Percentiles rank a stretch among this genome's conserved stretches.
phyloP scores from a whole-genome alignment of 352 stramenopile genomes.

The Globisporangium cederbergense region DNA sequence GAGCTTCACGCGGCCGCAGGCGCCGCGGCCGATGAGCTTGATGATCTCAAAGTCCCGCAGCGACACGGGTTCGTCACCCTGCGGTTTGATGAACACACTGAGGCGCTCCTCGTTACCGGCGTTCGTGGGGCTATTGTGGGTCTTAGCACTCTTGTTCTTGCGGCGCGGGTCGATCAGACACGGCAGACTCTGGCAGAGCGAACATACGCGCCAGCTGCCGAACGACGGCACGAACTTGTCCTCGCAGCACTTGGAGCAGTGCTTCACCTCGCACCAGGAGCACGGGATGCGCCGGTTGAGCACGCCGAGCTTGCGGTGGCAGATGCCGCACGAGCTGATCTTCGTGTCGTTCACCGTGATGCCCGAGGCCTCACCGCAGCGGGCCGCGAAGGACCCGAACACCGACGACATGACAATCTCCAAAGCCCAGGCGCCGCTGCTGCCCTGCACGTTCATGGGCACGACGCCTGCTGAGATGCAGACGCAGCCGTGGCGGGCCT shows the following conservation, averaged over 20 bases:
- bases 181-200: constrained; percentile 70
- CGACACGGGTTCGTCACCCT: constrained; percentile 52
- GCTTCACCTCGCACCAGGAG: constrained; percentile 85
- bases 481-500: constrained; percentile 70
- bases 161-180: constrained; percentile 77
- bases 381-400: constrained; percentile 76
- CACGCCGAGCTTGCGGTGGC: constrained; percentile 76
- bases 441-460: constrained; percentile 59
- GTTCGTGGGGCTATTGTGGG: constrained; percentile 52
- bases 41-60: constrained; percentile 96
- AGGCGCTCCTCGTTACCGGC: constrained; percentile 44
- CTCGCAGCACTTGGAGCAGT: constrained; percentile 81
- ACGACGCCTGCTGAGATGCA: constrained; percentile 76
- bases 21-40: constrained; percentile 95
- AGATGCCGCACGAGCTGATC: constrained; percentile 74
- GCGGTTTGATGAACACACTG: constrained; percentile 78
- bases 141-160: constrained; percentile 66
- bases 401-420: constrained; percentile 85
- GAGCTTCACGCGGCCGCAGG: constrained; percentile 82
- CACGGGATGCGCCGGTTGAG: constrained; percentile 78
- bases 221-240: constrained; percentile 83
- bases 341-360: constrained; percentile 77
- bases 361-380: constrained; percentile 56
- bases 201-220: constrained; percentile 76
- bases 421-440: constrained; percentile 71